A percentile compares a stretch with the other conserved stretches of the same genome.
phyloP scores from a whole-genome alignment of 1,284 basidiomycete genomes.

The Schizophyllum commune region DNA sequence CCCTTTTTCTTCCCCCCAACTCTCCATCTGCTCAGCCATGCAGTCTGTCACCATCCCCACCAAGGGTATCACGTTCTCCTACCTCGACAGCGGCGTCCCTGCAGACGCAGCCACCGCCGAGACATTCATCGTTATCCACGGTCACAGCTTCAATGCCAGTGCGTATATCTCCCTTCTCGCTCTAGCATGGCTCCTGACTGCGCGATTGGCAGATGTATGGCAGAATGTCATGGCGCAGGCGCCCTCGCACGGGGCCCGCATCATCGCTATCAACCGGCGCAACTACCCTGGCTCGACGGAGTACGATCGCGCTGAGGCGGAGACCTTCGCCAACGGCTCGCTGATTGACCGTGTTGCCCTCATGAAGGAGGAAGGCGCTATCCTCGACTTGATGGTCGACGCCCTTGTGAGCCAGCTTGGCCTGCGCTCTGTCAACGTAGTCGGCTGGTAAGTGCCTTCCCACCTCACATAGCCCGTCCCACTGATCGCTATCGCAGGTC shows the following conservation, averaged over 20 bases:
- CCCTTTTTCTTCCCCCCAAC: not conserved
- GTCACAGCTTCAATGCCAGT: not conserved
- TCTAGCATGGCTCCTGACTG: not conserved
- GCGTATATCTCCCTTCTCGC: not conserved
- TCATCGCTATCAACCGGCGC: slow-evolving; percentile 21
- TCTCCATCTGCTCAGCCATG: not conserved
- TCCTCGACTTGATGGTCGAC: not conserved
- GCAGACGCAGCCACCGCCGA: not conserved
- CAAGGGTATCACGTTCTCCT: not conserved
- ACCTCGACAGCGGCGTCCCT: not conserved
- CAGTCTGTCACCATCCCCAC: not conserved
- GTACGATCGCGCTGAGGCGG: not conserved
- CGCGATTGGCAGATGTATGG: slow-evolving; percentile 8
- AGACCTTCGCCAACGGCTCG: not conserved
- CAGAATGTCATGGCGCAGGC: slow-evolving; percentile 12
- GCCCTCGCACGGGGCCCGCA: slow-evolving; percentile 12
- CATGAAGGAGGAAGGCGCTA: not conserved
- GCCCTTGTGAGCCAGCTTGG: not conserved
- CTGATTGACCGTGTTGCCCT: not conserved
- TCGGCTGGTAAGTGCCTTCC: not conserved
- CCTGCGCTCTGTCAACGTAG: not conserved
- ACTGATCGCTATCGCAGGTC: not conserved
- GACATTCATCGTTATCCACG: not conserved
- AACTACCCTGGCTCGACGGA: slow-evolving; percentile 15
- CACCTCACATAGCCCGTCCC: not conserved